These are phyloP conservation scores for Phanerochaete sordida DNA, from an alignment of 768 basidiomycete genomes.

Conservation along the genomic window DNA sequence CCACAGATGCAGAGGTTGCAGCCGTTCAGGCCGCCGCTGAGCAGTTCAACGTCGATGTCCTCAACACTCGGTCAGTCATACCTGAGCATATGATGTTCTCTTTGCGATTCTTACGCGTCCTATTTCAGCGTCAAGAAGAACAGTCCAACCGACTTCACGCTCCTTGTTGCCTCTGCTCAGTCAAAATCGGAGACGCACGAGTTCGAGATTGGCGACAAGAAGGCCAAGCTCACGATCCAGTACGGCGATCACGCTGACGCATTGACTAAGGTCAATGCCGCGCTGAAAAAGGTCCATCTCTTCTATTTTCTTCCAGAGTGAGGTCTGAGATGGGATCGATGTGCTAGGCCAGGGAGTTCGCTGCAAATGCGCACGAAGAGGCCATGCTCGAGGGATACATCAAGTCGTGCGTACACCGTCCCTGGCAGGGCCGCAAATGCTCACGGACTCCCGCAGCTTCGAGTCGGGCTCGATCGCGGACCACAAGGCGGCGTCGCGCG, in stretches of 20 bases:
- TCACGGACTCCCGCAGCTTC: slow-evolving; percentile 54
- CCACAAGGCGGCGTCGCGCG: slow-evolving; percentile 71
- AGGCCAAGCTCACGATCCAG: slow-evolving; percentile 57
- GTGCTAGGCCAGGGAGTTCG: slow-evolving; percentile 64
- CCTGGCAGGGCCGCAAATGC: slow-evolving; percentile 71
- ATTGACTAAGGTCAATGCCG: slow-evolving; percentile 50
- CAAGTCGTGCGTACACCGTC: slow-evolving; percentile 52
- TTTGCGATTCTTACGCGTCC: background rate
- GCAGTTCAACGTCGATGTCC: slow-evolving; percentile 65
- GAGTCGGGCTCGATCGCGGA: slow-evolving; percentile 73
- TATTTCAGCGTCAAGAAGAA: slow-evolving; percentile 65
- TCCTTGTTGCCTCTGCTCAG: slow-evolving; percentile 72
- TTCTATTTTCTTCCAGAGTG: background rate
- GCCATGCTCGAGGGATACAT: slow-evolving; percentile 78
- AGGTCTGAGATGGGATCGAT: background rate
- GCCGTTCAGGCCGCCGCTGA: slow-evolving; percentile 74
- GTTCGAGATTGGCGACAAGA: slow-evolving; percentile 36
- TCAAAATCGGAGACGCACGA: slow-evolving; percentile 39
- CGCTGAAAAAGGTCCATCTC: slow-evolving; percentile 52
- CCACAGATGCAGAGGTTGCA: slow-evolving; percentile 72
- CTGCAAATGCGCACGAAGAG: slow-evolving; percentile 67
- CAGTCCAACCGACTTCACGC: slow-evolving; percentile 53
- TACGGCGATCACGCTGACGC: slow-evolving; percentile 72
- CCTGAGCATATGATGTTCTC: background rate
- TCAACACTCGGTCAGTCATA: slow-evolving; percentile 70